Percentiles rank a stretch among this genome's conserved stretches.
Conservation (phyloP, 73 alveolate genomes). For the Paramecium sexaurelia region DNA sequence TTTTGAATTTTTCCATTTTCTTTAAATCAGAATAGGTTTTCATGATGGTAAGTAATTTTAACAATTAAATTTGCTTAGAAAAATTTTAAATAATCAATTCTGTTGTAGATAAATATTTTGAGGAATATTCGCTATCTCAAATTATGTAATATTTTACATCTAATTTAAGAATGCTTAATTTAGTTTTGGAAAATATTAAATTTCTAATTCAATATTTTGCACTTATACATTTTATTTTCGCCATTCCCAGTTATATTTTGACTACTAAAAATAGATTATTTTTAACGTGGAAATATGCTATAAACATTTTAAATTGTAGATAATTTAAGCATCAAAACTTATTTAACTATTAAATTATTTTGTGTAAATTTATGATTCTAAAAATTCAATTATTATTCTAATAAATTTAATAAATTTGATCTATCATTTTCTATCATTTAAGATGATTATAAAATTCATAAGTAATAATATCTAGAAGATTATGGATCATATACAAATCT, state of each 20-base stretch:
- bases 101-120: slow-evolving; percentile 11
- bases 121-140: not conserved
- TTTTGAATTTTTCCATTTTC: not conserved
- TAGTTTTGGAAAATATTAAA: not conserved
- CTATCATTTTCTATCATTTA: too few relatives aligned
- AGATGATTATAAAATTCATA: too few relatives aligned
- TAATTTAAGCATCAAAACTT: too few relatives aligned
- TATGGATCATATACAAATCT: too few relatives aligned
- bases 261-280: not conserved
- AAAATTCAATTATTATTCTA: too few relatives aligned
- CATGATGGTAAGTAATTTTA: not conserved
- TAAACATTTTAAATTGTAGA: too few relatives aligned
- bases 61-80: not conserved
- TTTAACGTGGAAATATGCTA: too few relatives aligned
- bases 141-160: not conserved
- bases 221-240: not conserved
- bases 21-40: not conserved
- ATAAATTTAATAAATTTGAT: too few relatives aligned
- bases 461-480: too few relatives aligned
- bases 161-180: not conserved
- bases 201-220: slow-evolving; percentile 23
- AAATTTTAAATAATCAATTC: not conserved
- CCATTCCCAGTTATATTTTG: not conserved
- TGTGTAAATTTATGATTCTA: too few relatives aligned
- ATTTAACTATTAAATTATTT: too few relatives aligned